A percentile compares a stretch with the other conserved stretches of the same genome.
phyloP scores from a whole-genome alignment of 139 green algal genomes.

The Coelastrella sp. region DNA sequence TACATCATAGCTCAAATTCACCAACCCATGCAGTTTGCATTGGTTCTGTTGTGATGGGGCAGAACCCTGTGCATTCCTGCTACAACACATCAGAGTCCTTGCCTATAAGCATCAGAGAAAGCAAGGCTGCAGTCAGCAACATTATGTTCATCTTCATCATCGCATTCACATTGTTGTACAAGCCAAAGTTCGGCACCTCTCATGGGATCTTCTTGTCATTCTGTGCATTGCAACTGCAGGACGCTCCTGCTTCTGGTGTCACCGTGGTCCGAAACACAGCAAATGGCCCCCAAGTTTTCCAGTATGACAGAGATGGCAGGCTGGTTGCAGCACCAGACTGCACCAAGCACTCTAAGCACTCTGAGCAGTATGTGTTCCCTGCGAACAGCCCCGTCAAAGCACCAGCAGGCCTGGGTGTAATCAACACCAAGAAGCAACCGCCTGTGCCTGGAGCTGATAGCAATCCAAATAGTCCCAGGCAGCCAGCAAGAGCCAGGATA shows the following conservation, averaged over 20 bases:
- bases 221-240: background rate
- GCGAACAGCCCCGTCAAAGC: constrained; percentile 20
- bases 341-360: background rate
- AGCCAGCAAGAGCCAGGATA: background rate
- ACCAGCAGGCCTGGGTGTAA: background rate
- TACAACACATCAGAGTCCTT: too few species aligned
- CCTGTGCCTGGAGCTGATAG: background rate
- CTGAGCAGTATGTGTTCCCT: constrained; percentile 5
- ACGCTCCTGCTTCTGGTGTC: constrained; percentile 1
- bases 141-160: too few species aligned
- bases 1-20: too few species aligned
- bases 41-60: too few species aligned
- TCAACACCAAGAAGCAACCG: background rate
- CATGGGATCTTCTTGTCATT: background rate
- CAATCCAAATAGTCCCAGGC: background rate
- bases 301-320: constrained; percentile 36
- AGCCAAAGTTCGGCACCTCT: background rate
- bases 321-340: constrained; percentile 40
- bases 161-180: too few species aligned
- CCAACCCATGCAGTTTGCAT: too few species aligned
- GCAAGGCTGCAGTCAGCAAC: too few species aligned
- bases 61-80: too few species aligned
- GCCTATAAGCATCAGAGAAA: too few species aligned
- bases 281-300: background rate
- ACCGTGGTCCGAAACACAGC: constrained; percentile 33